Evolutionary conservation across 345 rosid genomes (phyloP), one percentile per base, ranked within the genome.

Genomic region (Odontarrhena argentea): DNA sequence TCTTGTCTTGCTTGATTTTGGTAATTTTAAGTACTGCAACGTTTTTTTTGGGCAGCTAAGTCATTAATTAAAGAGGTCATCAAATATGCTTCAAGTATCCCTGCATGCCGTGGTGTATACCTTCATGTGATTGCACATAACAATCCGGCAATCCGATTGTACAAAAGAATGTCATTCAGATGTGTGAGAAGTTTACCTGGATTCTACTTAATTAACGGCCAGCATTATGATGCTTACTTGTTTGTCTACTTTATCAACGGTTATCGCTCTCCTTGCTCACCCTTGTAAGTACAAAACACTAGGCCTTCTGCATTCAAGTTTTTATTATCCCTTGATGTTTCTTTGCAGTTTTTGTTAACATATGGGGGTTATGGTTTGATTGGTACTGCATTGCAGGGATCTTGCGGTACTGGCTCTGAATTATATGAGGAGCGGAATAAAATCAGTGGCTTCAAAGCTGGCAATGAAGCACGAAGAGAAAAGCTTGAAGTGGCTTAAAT

Each of bases 91-190:
- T 77, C 83, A 25, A 83, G 68, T 53, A 80, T 88, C 45, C 81
- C 83, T 13, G 74, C 80, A 25, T 87, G 97, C 55, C 83, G 84
- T 64, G 96, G 96, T 55, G 89, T 86, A 62, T 94, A 94, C 80
- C 79, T 94, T 88, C 99, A 94, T 60, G 99, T 94, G 63, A 87
- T 88, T 65, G 87, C 97, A 49, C 87, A 91, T 79, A 94, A 91
- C 74, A 83, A 76, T 73, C 82, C 97, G 8, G 99, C 99, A 54
- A 91, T 94, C 63, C 77, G 77, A 74, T 63, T 94, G 69, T 94
- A 94, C 81, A 79, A 83, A 76, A 93, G 88, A 82, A 88, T 94
- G 94, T 82, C 88, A 28, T 88, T 88, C 82, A 83, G 84, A 77
- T 85, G 88, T 69, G 74, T 91, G n/a, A 81, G 84, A 74, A 76